Evolutionary conservation across 2,329 filamentous ascomycete species (phyloP).

Genomic region (Neurospora sp.): DNA sequence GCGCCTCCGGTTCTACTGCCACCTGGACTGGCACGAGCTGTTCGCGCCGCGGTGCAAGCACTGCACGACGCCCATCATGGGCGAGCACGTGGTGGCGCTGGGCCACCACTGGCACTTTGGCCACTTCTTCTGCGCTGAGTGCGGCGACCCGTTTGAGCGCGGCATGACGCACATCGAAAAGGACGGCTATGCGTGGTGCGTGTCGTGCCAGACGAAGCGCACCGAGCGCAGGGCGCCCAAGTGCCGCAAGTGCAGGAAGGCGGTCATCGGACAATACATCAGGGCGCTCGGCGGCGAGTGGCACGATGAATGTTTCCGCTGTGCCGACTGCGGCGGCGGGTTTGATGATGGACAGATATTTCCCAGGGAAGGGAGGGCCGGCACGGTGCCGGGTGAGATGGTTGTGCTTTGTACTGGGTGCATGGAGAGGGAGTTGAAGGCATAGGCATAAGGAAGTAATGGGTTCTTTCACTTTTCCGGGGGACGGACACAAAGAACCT

Average conservation of each 20-base stretch:
- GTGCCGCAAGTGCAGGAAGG: constrained; percentile 73
- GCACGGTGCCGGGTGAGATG: constrained; percentile 27
- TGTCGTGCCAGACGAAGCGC: constrained; percentile 83
- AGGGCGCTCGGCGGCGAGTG: constrained; percentile 84
- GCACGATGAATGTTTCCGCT: constrained; percentile 89
- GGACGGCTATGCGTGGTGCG: constrained; percentile 95
- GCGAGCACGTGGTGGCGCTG: constrained; percentile 87
- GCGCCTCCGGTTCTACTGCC: constrained; percentile 81
- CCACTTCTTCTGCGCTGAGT: constrained; percentile 98
- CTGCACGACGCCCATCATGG: constrained; percentile 93
- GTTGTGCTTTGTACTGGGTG: constrained; percentile 53
- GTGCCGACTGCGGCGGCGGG: constrained; percentile 49
- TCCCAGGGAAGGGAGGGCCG: constrained; percentile 38
- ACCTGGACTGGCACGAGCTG: constrained; percentile 95
- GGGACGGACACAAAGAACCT: not conserved
- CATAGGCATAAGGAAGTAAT: constrained; percentile 17
- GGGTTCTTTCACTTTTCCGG: not conserved
- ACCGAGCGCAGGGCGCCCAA: constrained; percentile 83
- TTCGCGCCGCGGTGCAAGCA: constrained; percentile 91
- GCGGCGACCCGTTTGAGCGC: constrained; percentile 82
- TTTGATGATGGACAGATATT: constrained; percentile 60
- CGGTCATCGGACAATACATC: constrained; percentile 84
- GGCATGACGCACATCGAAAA: constrained; percentile 75
- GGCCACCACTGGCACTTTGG: constrained; percentile 95
- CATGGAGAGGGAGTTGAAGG: constrained; percentile 51